Percentiles rank a stretch among this genome's conserved stretches.
These are phyloP conservation scores for Phytophthora cajani DNA, from an alignment of 352 stramenopile species.

Conservation along the genomic window DNA sequence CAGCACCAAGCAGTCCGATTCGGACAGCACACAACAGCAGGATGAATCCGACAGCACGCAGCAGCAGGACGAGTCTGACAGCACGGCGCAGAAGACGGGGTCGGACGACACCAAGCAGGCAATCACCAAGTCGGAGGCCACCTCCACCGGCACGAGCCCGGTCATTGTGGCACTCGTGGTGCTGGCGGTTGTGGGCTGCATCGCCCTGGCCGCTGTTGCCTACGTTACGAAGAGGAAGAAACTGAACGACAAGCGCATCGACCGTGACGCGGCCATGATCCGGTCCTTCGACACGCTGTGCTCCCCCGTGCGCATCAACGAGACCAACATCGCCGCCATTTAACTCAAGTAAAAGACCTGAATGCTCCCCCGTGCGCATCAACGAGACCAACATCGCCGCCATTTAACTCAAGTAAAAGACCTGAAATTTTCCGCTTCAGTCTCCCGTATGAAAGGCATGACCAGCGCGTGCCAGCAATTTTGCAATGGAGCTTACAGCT, in stretches of 20 bases:
- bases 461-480: neutral
- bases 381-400: slow-evolving; percentile 38
- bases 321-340: slow-evolving; percentile 41
- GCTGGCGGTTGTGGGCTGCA: slow-evolving; percentile 26
- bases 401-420: slow-evolving; percentile 20
- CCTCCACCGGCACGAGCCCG: slow-evolving; percentile 25
- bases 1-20: slow-evolving; percentile 12
- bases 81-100: slow-evolving; percentile 20
- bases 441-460: slow-evolving; percentile 2
- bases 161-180: slow-evolving; percentile 34
- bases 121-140: slow-evolving; percentile 22
- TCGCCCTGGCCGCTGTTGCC: slow-evolving; percentile 33
- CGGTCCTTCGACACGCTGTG: slow-evolving; percentile 39
- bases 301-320: slow-evolving; percentile 34
- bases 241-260: slow-evolving; percentile 35
- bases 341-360: no score
- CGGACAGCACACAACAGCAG: slow-evolving; percentile 3
- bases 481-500: neutral
- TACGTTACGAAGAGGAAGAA: slow-evolving; percentile 39
- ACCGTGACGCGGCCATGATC: slow-evolving; percentile 28
- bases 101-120: slow-evolving; percentile 28
- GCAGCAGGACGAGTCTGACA: slow-evolving; percentile 12
- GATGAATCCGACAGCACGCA: no score
- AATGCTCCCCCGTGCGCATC: slow-evolving; percentile 36
- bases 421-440: neutral